Conservation (phyloP, 495 filamentous ascomycete genomes). For the Neurospora sp. region DNA sequence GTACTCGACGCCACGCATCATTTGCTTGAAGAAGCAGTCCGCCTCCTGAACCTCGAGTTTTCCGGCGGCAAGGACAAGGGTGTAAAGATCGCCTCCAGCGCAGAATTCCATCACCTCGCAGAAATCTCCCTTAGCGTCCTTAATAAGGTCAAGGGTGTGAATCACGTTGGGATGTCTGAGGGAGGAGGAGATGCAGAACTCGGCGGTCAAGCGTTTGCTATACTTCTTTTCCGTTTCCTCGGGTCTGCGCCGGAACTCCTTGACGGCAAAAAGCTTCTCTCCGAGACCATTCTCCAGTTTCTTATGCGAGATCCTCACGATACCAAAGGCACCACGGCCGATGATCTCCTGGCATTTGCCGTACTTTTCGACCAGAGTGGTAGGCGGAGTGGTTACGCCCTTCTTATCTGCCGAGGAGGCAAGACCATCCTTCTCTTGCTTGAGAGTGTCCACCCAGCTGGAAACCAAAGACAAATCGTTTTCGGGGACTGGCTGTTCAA, state of each 20-base stretch:
- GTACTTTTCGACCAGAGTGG: slow-evolving; percentile 88
- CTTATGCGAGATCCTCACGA: slow-evolving; percentile 98
- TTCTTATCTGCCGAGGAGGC: slow-evolving; percentile 51
- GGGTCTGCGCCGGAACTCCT: slow-evolving; percentile 91
- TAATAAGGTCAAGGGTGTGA: slow-evolving; percentile 88
- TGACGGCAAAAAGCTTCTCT: slow-evolving; percentile 94
- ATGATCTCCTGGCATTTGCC: slow-evolving; percentile 98
- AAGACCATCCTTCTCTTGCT: slow-evolving; percentile 71
- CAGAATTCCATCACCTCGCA: slow-evolving; percentile 99
- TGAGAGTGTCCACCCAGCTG: slow-evolving; percentile 90
- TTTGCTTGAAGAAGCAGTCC: slow-evolving; percentile 98
- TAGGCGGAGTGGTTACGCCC: slow-evolving; percentile 63
- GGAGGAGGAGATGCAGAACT: slow-evolving; percentile 98
- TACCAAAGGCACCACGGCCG: slow-evolving; percentile 93
- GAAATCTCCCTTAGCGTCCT: slow-evolving; percentile 95
- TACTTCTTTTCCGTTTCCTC: slow-evolving; percentile 94
- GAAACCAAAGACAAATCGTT: slow-evolving; percentile 89
- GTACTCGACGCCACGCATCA: slow-evolving; percentile 99
- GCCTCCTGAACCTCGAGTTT: slow-evolving; percentile 90
- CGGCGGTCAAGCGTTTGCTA: slow-evolving; percentile 93
- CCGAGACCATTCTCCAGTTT: slow-evolving; percentile 68
- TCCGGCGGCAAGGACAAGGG: slow-evolving; percentile 79
- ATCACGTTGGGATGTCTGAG: slow-evolving; percentile 97
- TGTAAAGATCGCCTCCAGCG: slow-evolving; percentile 93
- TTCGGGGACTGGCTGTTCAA: slow-evolving; percentile 55